Base-by-base conservation (phyloP, 257 asterid genomes). In the Capsicum pubescens region DNA sequence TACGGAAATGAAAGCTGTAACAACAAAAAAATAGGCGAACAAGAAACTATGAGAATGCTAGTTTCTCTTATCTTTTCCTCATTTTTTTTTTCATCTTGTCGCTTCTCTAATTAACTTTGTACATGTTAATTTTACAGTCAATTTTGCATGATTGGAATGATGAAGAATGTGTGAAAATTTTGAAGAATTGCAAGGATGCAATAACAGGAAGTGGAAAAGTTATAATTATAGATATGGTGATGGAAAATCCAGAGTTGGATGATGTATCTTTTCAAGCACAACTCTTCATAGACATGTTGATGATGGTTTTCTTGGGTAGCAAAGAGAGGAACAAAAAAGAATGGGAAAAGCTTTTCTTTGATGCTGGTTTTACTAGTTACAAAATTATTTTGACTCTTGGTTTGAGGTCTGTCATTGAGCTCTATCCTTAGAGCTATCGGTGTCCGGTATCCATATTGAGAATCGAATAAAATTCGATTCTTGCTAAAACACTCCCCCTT, bases 121-220 rank as follows among this genome's bases (percentile, higher is more conserved):
- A 39, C 36, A 44, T 44, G 36, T 63, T 63, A 26, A 1, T 26
- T 64, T 35, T 46, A 46, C 78, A 87, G 88, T 86, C 87, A 86
- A 81, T 88, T 46, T 50, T 88, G 56, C 87, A 87, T 59, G 88
- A 85, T 52, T 87, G 86, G 90, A 50, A 56, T 36, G 88, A 87
- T 19, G 79, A 85, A 76, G 82, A 83, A 21, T 83, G 85, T 8
- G 12, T 87, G 16, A 58, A 60, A 32, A 79, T 79, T n/a, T 60
- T 87, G 13, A 54, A 79, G 76, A 87, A 74, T 19, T 83, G 84
- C 52, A 88, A 81, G 70, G 84, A 85, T 1, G 86, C 87, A 42
- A 66, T 76, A 35, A 60, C 35, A 10, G 63, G 72, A 42, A 64
- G 88, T 6, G 87, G 90, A 4, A 85, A 80, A 82, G 79, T 66